Conservation (phyloP, 2,329 filamentous ascomycete genomes). For the Periconia digitata region DNA sequence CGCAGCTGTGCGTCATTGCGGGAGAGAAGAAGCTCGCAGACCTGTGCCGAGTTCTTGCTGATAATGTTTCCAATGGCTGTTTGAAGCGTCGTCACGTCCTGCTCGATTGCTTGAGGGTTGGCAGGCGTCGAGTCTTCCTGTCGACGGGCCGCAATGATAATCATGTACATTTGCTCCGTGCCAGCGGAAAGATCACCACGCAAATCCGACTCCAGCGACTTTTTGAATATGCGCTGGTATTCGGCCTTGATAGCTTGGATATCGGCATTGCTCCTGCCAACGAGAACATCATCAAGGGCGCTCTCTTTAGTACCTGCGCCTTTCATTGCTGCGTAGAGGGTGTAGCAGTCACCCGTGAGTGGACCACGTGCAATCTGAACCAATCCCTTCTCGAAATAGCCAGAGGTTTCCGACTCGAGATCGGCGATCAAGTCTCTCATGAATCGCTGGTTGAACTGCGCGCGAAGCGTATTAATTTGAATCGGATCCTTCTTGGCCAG, state of each 20-base stretch:
- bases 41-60: constrained; percentile 72
- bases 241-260: constrained; percentile 80
- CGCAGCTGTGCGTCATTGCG: constrained; percentile 82
- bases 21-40: constrained; percentile 75
- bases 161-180: constrained; percentile 81
- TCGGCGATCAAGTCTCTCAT: constrained; percentile 70
- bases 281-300: constrained; percentile 81
- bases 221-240: constrained; percentile 69
- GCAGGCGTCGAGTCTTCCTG: constrained; percentile 78
- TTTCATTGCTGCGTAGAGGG: constrained; percentile 70
- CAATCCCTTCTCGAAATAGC: constrained; percentile 74
- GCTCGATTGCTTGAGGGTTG: constrained; percentile 70
- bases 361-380: constrained; percentile 78
- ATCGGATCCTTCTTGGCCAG: constrained; percentile 75
- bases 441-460: constrained; percentile 64
- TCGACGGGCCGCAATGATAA: constrained; percentile 73
- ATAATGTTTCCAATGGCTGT: constrained; percentile 64
- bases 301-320: constrained; percentile 85
- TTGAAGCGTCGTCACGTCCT: constrained; percentile 76
- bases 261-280: constrained; percentile 83
- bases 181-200: constrained; percentile 80
- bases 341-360: constrained; percentile 72
- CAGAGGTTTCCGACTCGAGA: constrained; percentile 72
- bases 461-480: constrained; percentile 66
- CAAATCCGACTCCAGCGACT: constrained; percentile 70